phyloP scores from a whole-genome alignment of 1,284 basidiomycete genomes.

The Bondarzewia mesenterica region DNA sequence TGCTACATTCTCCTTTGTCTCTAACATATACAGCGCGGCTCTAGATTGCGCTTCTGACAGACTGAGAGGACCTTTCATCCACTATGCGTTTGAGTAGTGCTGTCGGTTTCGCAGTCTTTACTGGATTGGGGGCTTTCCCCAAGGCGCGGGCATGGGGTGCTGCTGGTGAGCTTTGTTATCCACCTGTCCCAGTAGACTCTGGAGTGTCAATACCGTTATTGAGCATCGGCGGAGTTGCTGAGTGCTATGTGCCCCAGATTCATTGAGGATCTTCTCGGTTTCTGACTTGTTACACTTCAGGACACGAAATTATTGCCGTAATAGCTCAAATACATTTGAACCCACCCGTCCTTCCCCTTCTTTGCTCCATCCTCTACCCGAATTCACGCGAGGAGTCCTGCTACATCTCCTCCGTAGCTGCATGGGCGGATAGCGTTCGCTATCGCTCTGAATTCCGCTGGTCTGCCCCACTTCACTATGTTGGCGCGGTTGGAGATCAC shows the following conservation, averaged over 20 bases:
- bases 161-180: constrained; percentile 6
- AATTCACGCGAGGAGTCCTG: constrained; percentile 42
- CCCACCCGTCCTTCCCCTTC: constrained; percentile 57
- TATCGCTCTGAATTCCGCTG: constrained; percentile 30
- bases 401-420: constrained; percentile 72
- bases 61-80: background rate
- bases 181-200: background rate
- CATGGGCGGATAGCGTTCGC: constrained; percentile 80
- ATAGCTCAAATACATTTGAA: constrained; percentile 89
- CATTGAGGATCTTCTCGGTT: too few relatives aligned
- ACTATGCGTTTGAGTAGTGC: constrained; percentile 6
- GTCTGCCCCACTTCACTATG: constrained; percentile 69
- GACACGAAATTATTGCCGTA: constrained; percentile 88
- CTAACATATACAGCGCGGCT: too few relatives aligned
- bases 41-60: too few relatives aligned
- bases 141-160: constrained; percentile 13
- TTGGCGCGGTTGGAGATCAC: constrained; percentile 68
- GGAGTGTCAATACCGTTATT: background rate
- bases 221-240: too few relatives aligned
- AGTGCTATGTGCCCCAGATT: too few relatives aligned
- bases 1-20: too few relatives aligned
- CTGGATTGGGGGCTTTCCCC: constrained; percentile 6
- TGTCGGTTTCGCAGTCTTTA: constrained; percentile 1
- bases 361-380: constrained; percentile 65
- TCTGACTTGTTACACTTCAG: constrained; percentile 26